These are phyloP conservation scores for Phytophthora crassamura DNA, from an alignment of 352 stramenopile genomes.

Conservation along the genomic window DNA sequence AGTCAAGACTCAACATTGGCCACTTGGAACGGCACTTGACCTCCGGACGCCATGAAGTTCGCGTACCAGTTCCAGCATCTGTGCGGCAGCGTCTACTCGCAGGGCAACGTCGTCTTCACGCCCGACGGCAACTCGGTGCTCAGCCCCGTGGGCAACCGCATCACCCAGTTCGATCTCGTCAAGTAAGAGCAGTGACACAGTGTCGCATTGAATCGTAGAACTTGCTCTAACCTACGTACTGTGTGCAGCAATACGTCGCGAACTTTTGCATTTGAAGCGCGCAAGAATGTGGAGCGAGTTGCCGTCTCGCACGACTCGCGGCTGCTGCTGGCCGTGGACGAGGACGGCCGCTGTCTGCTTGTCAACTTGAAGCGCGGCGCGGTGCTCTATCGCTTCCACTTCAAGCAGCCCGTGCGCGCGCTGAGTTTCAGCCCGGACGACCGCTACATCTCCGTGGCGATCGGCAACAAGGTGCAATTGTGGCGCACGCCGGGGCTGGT, in stretches of 20 bases:
- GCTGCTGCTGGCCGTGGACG: slow-evolving; percentile 90
- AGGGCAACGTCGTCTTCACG: slow-evolving; percentile 94
- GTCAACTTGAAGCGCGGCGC: slow-evolving; percentile 91
- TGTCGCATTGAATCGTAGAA: neutral
- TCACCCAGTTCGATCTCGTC: slow-evolving; percentile 95
- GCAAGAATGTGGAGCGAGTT: slow-evolving; percentile 90
- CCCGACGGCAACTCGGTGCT: slow-evolving; percentile 93
- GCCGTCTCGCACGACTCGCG: slow-evolving; percentile 91
- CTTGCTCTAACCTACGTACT: slow-evolving; percentile 16
- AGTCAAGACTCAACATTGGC: slow-evolving; percentile 39
- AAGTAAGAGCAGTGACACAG: slow-evolving; percentile 52
- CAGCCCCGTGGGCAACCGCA: slow-evolving; percentile 94
- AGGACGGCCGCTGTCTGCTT: slow-evolving; percentile 91
- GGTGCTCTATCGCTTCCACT: slow-evolving; percentile 95
- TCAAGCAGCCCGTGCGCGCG: slow-evolving; percentile 90
- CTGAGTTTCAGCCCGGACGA: slow-evolving; percentile 92
- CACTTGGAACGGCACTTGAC: too few species aligned
- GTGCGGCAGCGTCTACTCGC: slow-evolving; percentile 93
- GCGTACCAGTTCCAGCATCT: slow-evolving; percentile 94
- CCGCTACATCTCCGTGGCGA: slow-evolving; percentile 86
- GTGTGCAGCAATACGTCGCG: slow-evolving; percentile 76
- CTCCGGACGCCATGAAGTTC: slow-evolving; percentile 77
- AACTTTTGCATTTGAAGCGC: slow-evolving; percentile 92
- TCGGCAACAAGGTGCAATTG: slow-evolving; percentile 93
- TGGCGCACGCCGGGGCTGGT: slow-evolving; percentile 88